Conservation (phyloP, 257 asterid species). For the Solanum neorickii region DNA sequence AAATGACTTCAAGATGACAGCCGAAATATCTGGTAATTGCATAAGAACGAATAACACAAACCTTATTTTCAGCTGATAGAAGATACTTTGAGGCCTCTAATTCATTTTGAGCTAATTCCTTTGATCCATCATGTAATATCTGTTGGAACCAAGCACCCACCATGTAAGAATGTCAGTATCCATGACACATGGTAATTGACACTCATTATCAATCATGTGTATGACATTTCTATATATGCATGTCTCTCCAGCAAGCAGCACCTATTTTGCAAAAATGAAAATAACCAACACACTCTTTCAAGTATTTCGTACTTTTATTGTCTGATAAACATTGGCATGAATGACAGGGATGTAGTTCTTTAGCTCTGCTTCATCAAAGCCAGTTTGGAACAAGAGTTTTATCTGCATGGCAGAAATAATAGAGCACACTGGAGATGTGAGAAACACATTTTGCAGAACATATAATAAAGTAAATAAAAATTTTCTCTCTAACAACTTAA, state of each 20-base stretch:
- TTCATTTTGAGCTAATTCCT: slow-evolving; percentile 65
- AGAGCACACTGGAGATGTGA: slow-evolving; percentile 2
- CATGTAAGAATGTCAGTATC: background rate
- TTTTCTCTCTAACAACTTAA: background rate
- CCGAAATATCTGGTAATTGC: background rate
- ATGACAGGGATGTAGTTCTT: slow-evolving; percentile 84
- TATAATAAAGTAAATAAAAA: background rate
- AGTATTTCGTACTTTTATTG: slow-evolving; percentile 89
- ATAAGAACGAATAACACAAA: slow-evolving; percentile 14
- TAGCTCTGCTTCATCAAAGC: slow-evolving; percentile 91
- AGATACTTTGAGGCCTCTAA: slow-evolving; percentile 53
- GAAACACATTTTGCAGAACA: background rate
- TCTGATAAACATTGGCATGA: slow-evolving; percentile 99
- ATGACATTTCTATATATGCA: background rate
- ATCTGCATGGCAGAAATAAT: slow-evolving; percentile 48
- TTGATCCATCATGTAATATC: slow-evolving; percentile 85
- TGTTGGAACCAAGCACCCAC: slow-evolving; percentile 9
- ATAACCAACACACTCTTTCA: slow-evolving; percentile 84
- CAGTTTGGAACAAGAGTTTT: slow-evolving; percentile 91
- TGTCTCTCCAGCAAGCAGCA: slow-evolving; percentile 25
- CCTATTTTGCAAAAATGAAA: slow-evolving; percentile 28
- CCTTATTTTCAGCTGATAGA: slow-evolving; percentile 74
- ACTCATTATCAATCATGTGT: background rate
- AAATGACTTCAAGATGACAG: background rate
- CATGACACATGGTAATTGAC: background rate